These are phyloP conservation scores for Aphanocladium album DNA, from an alignment of 2,329 filamentous ascomycete genomes.

Conservation along the genomic window DNA sequence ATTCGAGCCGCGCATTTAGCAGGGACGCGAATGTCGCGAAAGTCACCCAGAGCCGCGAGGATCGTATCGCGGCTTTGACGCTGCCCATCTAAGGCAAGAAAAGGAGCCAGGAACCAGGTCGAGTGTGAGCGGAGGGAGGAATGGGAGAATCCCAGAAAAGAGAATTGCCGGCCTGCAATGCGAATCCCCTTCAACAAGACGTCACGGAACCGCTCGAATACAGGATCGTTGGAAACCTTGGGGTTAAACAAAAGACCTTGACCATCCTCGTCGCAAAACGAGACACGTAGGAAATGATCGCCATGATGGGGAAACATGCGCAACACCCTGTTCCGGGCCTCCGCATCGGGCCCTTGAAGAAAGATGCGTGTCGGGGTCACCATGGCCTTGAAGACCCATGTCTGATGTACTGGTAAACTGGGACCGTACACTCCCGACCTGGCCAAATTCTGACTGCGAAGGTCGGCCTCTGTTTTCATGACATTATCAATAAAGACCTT, in stretches of 20 bases:
- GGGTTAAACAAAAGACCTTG: conserved; percentile 55
- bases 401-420: conserved; percentile 34
- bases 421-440: conserved; percentile 25
- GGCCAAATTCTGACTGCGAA: conserved; percentile 21
- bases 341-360: conserved; percentile 57
- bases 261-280: conserved; percentile 70
- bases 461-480: conserved; percentile 35
- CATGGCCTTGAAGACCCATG: conserved; percentile 48
- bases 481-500: conserved; percentile 36
- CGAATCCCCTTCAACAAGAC: conserved; percentile 55
- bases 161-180: conserved; percentile 58
- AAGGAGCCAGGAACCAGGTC: conserved; percentile 57
- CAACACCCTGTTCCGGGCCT: conserved; percentile 65
- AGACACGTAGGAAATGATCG: conserved; percentile 64
- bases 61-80: conserved; percentile 38
- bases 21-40: conserved; percentile 44
- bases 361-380: conserved; percentile 57
- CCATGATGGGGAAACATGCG: conserved; percentile 55
- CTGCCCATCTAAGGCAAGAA: conserved; percentile 29
- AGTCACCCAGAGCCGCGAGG: conserved; percentile 44
- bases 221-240: conserved; percentile 36
- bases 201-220: conserved; percentile 56
- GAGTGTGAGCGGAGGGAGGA: conserved; percentile 69
- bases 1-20: conserved; percentile 56
- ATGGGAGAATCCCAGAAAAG: conserved; percentile 73